Evolutionary conservation across 2,329 filamentous ascomycete species (phyloP).

Genomic region (Penicillium sp.): DNA sequence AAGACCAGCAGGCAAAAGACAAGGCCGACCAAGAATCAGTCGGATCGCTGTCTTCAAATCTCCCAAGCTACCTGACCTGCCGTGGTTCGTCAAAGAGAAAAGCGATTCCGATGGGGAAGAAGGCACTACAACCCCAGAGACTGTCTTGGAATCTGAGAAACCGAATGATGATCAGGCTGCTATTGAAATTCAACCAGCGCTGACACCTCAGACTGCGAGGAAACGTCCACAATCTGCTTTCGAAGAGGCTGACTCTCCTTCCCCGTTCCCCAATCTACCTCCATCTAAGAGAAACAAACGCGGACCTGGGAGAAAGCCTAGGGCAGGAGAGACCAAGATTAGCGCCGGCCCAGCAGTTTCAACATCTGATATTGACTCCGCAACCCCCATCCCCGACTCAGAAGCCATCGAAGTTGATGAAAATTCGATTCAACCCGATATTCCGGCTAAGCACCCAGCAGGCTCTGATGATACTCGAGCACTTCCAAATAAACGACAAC

Average conservation of each 20-base stretch:
- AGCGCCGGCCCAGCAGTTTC: not conserved
- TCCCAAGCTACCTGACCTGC: slow-evolving; percentile 33
- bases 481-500: slow-evolving; percentile 20
- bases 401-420: slow-evolving; percentile 2
- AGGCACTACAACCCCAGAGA: not conserved
- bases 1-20: slow-evolving; percentile 40
- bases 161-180: not conserved
- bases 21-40: slow-evolving; percentile 44
- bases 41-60: slow-evolving; percentile 48
- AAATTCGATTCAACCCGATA: not conserved
- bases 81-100: slow-evolving; percentile 38
- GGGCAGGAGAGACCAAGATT: not conserved
- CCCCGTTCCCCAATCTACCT: not conserved
- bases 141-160: too few species aligned
- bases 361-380: not conserved
- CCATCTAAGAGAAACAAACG: not conserved
- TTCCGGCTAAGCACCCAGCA: slow-evolving; percentile 4
- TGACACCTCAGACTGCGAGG: not conserved
- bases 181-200: not conserved
- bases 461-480: slow-evolving; percentile 6
- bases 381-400: not conserved
- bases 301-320: not conserved
- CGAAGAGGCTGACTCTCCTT: not conserved
- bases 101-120: slow-evolving; percentile 12
- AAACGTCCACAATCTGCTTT: slow-evolving; percentile 4